Evolutionary conservation across 2,329 filamentous ascomycete species (phyloP), one percentile per base, ranked within the genome.

Genomic region (Sarocladium oryzae): DNA sequence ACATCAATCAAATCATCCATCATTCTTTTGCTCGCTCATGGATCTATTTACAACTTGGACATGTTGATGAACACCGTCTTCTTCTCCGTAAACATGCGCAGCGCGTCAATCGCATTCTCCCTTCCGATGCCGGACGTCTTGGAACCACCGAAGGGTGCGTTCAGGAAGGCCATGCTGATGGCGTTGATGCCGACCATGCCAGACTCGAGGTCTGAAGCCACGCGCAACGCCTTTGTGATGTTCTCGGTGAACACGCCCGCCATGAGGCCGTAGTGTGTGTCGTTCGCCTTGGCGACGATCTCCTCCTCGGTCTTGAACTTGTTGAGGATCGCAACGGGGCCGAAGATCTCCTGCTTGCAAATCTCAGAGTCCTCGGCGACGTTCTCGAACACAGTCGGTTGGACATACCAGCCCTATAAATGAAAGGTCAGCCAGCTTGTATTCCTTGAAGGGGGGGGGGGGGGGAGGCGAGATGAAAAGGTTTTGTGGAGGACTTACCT

Each of bases 101-200:
- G 61, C 7, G 69, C 72, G 56, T 76, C 63, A 24, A 74, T 69
- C 18, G 70, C 74, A 49, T 70, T 70, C 61, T 79, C 76, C 3
- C 74, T 61, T 2, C 76, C 76, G 15, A 72, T 54, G 1, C 76
- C 76, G 52, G 68, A 73, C 60, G 74, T 66, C 66, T 78, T 79
- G 49, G 57, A 68, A 7, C 76, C 76, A 26, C 76, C 75, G 56
- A 79, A 78, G 0, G 76, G 75, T 2, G 67, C 64, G 4, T 52
- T 62, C 36, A 71, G 57, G 52, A 71, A 69, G 52, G 64, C 60
- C 16, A 68, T 55, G 51, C 63, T 67, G 45, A 71, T 61, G 41
- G 66, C 68, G 56, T 88, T 88, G 61, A 88, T 78, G 70, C 83
- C 85, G 3, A 88, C 83, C 76, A 85, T 86, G 26, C 85, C 85